phyloP scores from a whole-genome alignment of 73 alveolate genomes.

The Tetrahymena thermophila region DNA sequence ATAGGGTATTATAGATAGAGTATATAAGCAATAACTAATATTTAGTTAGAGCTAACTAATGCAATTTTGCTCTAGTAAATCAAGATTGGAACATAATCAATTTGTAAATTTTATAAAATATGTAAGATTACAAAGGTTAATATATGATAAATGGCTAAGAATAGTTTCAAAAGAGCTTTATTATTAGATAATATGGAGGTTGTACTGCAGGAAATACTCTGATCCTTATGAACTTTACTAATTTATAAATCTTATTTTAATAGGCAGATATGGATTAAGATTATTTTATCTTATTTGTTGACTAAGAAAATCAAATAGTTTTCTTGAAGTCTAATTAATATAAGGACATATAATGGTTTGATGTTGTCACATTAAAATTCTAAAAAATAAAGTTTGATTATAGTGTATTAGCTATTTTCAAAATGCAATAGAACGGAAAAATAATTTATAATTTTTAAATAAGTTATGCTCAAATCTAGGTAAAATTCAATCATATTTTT shows the following conservation, averaged over 20 bases:
- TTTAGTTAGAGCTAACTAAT: background rate
- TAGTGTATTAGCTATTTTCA: too few species aligned
- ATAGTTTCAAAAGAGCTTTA: background rate
- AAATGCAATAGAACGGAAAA: too few species aligned
- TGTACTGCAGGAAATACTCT: background rate
- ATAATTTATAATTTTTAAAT: too few species aligned
- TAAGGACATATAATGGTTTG: background rate
- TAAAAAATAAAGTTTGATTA: too few species aligned
- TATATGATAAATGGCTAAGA: background rate
- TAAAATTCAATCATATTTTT: too few species aligned
- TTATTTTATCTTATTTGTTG: background rate
- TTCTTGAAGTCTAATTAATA: background rate
- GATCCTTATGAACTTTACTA: background rate
- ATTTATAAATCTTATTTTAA: too few species aligned
- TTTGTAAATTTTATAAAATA: too few species aligned
- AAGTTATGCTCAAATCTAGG: too few species aligned
- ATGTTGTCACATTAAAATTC: too few species aligned
- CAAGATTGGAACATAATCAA: background rate
- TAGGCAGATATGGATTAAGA: background rate
- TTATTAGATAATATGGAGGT: background rate
- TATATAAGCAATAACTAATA: too few species aligned
- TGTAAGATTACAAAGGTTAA: background rate
- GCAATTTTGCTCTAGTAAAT: background rate
- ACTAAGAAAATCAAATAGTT: background rate
- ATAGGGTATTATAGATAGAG: background rate